Base-by-base conservation (phyloP, 495 filamentous ascomycete species). In the Talaromyces wortmannii region DNA sequence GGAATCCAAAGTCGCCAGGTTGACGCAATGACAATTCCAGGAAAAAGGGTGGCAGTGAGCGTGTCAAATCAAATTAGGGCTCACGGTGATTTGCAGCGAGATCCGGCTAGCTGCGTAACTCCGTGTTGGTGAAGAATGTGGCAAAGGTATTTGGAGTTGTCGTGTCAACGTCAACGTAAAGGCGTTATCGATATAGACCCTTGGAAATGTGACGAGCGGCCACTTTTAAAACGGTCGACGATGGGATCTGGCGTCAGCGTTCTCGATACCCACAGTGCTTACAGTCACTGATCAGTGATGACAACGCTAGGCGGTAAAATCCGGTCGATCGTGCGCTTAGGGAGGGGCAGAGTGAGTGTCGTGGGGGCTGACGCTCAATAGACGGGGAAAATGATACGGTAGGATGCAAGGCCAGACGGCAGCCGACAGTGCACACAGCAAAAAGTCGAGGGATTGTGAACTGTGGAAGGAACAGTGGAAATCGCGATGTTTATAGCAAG, bases 21-120 rank as follows among this genome's bases (percentile, higher is more conserved):
- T 23, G 23, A 23, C 23, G 23, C 23, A 23, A 23, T 23, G 23
- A 23, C 23, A 23, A 23, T 23, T 23, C 23, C 23, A 23, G 23
- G 23, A 23, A 23, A 23, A 1, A 23, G 4, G 23, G 23, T 23
- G 23, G 13, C 8, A 40, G 36, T 13, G 36, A 40, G 16, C 5
- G 31, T 32, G 32, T 6, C 32, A 45, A 46, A 17, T 45, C 12
- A 23, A 44, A 45, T 17, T 5, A 44, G n/a, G n/a, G 40, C 10
- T 13, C 16, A 31, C 12, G 49, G 10, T 11, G 23, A 23, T 23
- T 52, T 57, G 55, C 48, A 46, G 55, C 55, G 48, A 57, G 48
- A 52, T 72, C 69, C 69, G 65, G 72, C 65, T 70, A 67, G 73
- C 73, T 69, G 71, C 70, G 72, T 61, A 49, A 55, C 31, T 43